A percentile compares a stretch with the other conserved stretches of the same genome.
Evolutionary conservation across 2,329 filamentous ascomycete genomes (phyloP).

Genomic region (Apiospora rasikravindrae): DNA sequence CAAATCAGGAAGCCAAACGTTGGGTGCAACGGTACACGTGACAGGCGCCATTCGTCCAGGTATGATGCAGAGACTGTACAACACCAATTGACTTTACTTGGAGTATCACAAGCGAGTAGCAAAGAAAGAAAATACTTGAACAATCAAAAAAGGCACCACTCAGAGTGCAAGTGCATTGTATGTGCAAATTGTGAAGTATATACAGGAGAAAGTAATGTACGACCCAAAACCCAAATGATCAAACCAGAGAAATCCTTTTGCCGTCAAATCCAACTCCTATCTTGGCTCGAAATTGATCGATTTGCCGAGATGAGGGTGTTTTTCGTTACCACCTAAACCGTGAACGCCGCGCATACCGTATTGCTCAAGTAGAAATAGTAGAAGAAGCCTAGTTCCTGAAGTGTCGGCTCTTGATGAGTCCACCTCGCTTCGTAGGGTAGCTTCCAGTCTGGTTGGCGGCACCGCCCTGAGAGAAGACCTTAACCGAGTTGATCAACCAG

Average conservation of each 20-base stretch:
- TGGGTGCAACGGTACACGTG: background rate
- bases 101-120: background rate
- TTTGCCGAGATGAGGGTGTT: background rate
- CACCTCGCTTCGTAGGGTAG: background rate
- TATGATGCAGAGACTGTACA: background rate
- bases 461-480: conserved; percentile 55
- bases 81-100: no score
- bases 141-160: background rate
- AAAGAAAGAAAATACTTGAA: background rate
- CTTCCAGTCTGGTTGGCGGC: background rate
- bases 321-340: background rate
- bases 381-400: background rate
- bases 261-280: background rate
- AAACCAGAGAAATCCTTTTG: background rate
- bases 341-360: background rate
- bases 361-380: background rate
- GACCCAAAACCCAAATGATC: background rate
- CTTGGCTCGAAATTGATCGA: background rate
- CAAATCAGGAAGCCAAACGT: background rate
- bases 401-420: conserved; percentile 2
- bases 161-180: conserved; percentile 2
- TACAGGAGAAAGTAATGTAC: conserved; percentile 4
- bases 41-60: background rate
- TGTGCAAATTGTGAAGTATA: background rate
- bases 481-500: conserved; percentile 77